Conservation (phyloP, 345 rosid species). For the Eutrema japonicum region DNA sequence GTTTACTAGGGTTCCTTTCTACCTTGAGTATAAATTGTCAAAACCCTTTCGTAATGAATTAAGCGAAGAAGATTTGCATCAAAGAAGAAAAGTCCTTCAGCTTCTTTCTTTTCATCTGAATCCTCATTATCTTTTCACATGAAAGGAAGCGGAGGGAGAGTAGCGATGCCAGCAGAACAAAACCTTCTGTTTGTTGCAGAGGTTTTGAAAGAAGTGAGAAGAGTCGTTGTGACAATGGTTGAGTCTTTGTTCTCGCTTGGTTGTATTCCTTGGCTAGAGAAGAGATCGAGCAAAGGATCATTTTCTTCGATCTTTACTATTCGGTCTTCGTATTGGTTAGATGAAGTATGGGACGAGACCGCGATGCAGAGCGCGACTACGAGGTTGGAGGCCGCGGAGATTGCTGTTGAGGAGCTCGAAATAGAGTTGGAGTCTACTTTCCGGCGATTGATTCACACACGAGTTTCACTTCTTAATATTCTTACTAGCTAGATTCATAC, state of each 20-base stretch:
- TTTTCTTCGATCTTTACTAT: slow-evolving; percentile 49
- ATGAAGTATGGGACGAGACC: slow-evolving; percentile 55
- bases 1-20: too few species aligned
- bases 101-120: too few species aligned
- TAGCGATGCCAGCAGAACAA: slow-evolving; percentile 19
- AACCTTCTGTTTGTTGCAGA: slow-evolving; percentile 54
- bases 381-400: slow-evolving; percentile 75
- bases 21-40: too few species aligned
- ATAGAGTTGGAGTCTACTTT: slow-evolving; percentile 67
- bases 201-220: slow-evolving; percentile 67
- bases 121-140: background rate
- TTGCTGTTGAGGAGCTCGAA: slow-evolving; percentile 68
- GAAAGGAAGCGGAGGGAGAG: slow-evolving; percentile 43
- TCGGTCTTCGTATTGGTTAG: slow-evolving; percentile 42
- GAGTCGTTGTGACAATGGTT: slow-evolving; percentile 52
- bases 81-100: too few species aligned
- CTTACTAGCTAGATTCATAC: slow-evolving; percentile 49
- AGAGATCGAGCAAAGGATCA: slow-evolving; percentile 49
- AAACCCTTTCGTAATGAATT: too few species aligned
- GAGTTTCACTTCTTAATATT: slow-evolving; percentile 81
- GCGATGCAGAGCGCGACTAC: slow-evolving; percentile 64
- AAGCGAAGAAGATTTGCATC: too few species aligned
- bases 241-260: slow-evolving; percentile 66
- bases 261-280: slow-evolving; percentile 72
- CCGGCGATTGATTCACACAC: slow-evolving; percentile 74